These are phyloP conservation scores for Protomyces arabidopsidicola DNA, from an alignment of 1,139 yeast genomes.

Conservation along the genomic window DNA sequence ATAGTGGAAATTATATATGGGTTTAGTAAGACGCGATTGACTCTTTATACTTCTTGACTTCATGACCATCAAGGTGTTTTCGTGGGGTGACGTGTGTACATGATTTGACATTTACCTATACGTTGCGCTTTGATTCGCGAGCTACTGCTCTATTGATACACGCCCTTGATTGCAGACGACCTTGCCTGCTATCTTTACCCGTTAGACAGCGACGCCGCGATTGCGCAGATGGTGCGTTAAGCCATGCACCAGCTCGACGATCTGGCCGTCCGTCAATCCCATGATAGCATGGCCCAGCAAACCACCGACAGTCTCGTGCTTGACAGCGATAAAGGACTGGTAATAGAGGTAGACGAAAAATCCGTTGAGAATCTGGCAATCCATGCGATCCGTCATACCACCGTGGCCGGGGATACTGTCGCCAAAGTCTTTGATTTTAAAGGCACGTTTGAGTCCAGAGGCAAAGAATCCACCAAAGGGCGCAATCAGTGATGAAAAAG, in stretches of 20 bases:
- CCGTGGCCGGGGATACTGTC: constrained; percentile 97
- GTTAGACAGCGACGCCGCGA: constrained; percentile 4
- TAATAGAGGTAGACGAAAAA: constrained; percentile 87
- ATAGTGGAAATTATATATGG: no score
- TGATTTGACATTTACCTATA: background rate
- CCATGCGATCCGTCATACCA: constrained; percentile 95
- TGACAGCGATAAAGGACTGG: constrained; percentile 76
- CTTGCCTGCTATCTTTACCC: background rate
- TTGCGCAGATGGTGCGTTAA: constrained; percentile 54
- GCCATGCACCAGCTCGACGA: constrained; percentile 57
- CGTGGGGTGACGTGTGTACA: background rate
- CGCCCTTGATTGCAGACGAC: background rate
- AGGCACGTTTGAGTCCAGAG: constrained; percentile 93
- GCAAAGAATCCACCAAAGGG: constrained; percentile 99
- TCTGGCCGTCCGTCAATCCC: constrained; percentile 63
- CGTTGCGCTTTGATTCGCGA: background rate
- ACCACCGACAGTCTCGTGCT: constrained; percentile 64
- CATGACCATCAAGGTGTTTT: background rate
- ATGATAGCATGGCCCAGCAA: constrained; percentile 71
- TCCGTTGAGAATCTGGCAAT: constrained; percentile 97
- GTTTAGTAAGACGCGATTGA: no score
- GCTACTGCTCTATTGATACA: background rate
- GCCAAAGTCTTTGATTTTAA: constrained; percentile 88
- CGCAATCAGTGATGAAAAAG: constrained; percentile 94
- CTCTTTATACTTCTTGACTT: no score